Evolutionary conservation across 768 basidiomycete genomes (phyloP).

Genomic region (Lactarius indigo): DNA sequence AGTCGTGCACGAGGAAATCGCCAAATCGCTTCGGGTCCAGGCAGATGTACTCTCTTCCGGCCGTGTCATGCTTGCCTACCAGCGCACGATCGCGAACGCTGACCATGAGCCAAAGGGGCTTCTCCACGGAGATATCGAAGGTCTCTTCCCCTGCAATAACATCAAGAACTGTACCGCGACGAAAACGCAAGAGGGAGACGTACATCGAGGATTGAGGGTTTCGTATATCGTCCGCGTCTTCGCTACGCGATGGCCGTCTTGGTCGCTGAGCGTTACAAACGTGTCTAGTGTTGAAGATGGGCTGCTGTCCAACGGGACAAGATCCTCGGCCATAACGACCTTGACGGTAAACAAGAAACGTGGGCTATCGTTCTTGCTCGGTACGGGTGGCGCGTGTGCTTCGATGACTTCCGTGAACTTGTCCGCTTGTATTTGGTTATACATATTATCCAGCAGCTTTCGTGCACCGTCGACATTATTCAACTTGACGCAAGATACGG

Average conservation of each 20-base stretch:
- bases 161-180: conserved; percentile 18
- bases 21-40: conserved; percentile 85
- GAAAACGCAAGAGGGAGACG: conserved; percentile 30
- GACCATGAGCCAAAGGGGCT: conserved; percentile 95
- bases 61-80: conserved; percentile 88
- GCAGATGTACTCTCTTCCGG: conserved; percentile 89
- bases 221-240: conserved; percentile 98
- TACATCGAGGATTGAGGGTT: conserved; percentile 84
- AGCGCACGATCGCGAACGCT: conserved; percentile 88
- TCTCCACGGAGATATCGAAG: conserved; percentile 90
- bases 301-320: conserved; percentile 72
- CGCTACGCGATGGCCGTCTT: conserved; percentile 81
- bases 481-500: conserved; percentile 93
- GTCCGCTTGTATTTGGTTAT: conserved; percentile 88
- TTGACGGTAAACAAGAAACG: conserved; percentile 92
- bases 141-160: conserved; percentile 83
- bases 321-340: conserved; percentile 84
- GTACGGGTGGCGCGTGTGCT: conserved; percentile 60
- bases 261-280: conserved; percentile 93
- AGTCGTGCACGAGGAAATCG: conserved; percentile 85
- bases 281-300: conserved; percentile 83
- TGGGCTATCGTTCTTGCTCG: conserved; percentile 62
- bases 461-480: conserved; percentile 96
- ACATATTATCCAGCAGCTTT: conserved; percentile 89
- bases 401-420: conserved; percentile 65